phyloP scores from a whole-genome alignment of 23 red algal genomes.

The Cyanidiococcus yangmingshanensis region DNA sequence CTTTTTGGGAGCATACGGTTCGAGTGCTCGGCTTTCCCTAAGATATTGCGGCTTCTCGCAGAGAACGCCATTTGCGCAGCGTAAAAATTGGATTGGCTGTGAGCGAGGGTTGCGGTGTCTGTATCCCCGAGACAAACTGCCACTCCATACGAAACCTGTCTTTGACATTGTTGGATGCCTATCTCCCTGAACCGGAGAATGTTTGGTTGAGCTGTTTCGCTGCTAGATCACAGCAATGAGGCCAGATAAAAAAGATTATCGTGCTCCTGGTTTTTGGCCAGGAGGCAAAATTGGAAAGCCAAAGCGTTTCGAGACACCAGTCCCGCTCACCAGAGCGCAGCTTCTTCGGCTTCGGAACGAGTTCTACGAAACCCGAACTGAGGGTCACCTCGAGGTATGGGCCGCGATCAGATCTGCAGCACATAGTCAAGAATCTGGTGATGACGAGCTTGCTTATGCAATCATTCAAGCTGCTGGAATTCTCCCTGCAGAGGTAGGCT shows the following conservation, averaged over 20 bases:
- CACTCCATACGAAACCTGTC: no score
- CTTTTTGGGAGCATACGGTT: no score
- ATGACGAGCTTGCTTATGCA: neutral
- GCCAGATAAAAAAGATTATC: neutral
- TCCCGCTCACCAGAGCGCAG: neutral
- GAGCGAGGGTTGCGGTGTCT: no score
- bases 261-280: conserved; percentile 3
- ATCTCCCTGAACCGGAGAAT: no score
- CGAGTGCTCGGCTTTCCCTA: no score
- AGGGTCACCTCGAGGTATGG: conserved; percentile 3
- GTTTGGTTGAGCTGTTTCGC: no score
- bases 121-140: no score
- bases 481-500: neutral
- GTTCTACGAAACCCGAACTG: conserved; percentile 13
- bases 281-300: neutral
- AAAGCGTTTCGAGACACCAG: neutral
- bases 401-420: neutral
- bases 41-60: no score
- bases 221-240: no score
- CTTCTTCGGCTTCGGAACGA: neutral
- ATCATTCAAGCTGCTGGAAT: neutral
- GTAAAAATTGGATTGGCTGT: no score
- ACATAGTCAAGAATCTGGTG: neutral
- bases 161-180: no score
- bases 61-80: no score